Evolutionary conservation across 139 green algal species (phyloP), one percentile per base, ranked within the genome.

Genomic region (Pseudopediastrum boryanum): DNA sequence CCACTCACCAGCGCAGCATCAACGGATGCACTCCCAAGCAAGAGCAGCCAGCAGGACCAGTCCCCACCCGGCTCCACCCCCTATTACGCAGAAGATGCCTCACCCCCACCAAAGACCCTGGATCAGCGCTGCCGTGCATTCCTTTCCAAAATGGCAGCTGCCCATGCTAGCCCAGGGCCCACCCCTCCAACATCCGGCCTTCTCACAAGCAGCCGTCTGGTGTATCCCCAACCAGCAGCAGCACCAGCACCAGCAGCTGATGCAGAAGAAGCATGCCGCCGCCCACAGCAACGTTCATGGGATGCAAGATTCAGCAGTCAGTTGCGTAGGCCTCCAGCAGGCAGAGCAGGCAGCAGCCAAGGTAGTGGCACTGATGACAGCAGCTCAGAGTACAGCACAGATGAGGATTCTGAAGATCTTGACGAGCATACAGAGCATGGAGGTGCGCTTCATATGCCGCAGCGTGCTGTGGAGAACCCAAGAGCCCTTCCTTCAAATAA

Each of bases 121-220:
- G 73, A 80, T 36, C 54, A 69, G 59, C 73, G 73, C 21, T 80
- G 73, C 73, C 62, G 73, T n/a, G 63, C 52, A 3, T 80, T 72
- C 33, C 43, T 80, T 9, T 31, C 73, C 43, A 41, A 44, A 7
- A 58, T 63, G 16, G 48, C 72, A 12, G n/a, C n/a, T n/a, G n/a
- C n/a, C n/a, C 54, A 27, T 27, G 10, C 8, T 13, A 25, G 54
- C 54, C 54, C 7, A 13, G 7, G 8, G 54, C 54, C 54, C 12
- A 27, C 54, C 7, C n/a, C 54, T 38, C 8, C 54, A 64, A 27
- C 54, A 64, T 25, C 54, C 7, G 54, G n/a, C n/a, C n/a, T n/a
- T n/a, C n/a, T n/a, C 54, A 64, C 5, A 25, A 8, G 54, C 54
- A 64, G 8, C 54, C 48, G 19, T 16, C 48, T 58, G 48, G 48